These are phyloP conservation scores for Penicillium polonicum DNA, from an alignment of 2,329 filamentous ascomycete genomes.

Conservation along the genomic window DNA sequence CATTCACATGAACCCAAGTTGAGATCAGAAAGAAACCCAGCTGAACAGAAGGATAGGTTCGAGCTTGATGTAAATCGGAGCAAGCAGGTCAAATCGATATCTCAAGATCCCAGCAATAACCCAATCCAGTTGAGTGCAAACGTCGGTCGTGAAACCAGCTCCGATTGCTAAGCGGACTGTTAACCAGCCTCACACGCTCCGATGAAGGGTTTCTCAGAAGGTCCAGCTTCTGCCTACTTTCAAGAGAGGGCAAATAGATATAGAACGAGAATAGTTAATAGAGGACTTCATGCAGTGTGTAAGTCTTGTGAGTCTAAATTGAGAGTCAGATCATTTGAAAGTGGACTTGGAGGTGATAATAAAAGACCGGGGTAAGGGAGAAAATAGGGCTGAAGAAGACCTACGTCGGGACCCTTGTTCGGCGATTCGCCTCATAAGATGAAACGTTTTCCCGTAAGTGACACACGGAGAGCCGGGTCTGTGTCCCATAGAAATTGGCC, in stretches of 20 bases:
- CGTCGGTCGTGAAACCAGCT: slow-evolving; percentile 23
- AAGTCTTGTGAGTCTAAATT: slow-evolving; percentile 14
- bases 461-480: slow-evolving; percentile 25
- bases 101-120: slow-evolving; percentile 18
- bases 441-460: slow-evolving; percentile 27
- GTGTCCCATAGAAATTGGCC: slow-evolving; percentile 26
- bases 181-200: slow-evolving; percentile 12
- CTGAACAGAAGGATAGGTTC: slow-evolving; percentile 11
- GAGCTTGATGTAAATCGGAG: slow-evolving; percentile 10
- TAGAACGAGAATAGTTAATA: slow-evolving; percentile 2
- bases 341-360: slow-evolving; percentile 4
- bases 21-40: slow-evolving; percentile 8
- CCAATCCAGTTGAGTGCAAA: slow-evolving; percentile 28
- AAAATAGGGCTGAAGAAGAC: slow-evolving; percentile 23
- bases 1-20: slow-evolving; percentile 13
- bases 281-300: slow-evolving; percentile 14
- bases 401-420: slow-evolving; percentile 19
- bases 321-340: slow-evolving; percentile 17
- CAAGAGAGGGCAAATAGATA: slow-evolving; percentile 10
- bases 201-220: slow-evolving; percentile 17
- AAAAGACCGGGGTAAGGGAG: slow-evolving; percentile 1
- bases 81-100: slow-evolving; percentile 21
- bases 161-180: slow-evolving; percentile 19
- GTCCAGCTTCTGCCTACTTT: slow-evolving; percentile 22
- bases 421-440: slow-evolving; percentile 30